Base-by-base conservation (phyloP, 148 eudicot genomes). In the Pharnaceum exiguum region DNA sequence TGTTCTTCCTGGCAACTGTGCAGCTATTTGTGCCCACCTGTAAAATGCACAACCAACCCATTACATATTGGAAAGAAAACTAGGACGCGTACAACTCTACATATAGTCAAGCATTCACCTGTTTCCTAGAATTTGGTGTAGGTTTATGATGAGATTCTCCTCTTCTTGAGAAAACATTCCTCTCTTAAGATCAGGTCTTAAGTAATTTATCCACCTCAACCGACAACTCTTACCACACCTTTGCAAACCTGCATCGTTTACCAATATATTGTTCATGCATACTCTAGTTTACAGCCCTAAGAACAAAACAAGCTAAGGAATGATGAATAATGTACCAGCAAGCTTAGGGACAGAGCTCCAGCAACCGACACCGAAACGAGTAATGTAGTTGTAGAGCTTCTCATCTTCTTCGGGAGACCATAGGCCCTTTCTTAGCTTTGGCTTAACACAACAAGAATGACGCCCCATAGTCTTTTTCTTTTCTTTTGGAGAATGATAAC, bases 21-120 rank as follows among this genome's bases (percentile, higher is more conserved):
- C 71, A 22, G 97, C 85, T 48, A 89, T 89, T 55, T 86, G 90
- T 45, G 97, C 97, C 97, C 97, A 89, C 76, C 97, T 89, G 71
- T 31, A 51, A 5, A 48, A 50, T 46, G 6, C 29, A 12, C 30
- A 11, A 22, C 31, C 39, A 49, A 33, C 39, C 12, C 13, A 13
- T 30, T 45, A 32, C 15, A 64, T 12, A 26, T n/a, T n/a, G 12
- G 3, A 10, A 25, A 23, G 1, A 47, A 3, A 47, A 47, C n/a
- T 11, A 10, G 25, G 3, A n/a, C n/a, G n/a, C 2, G 12, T 23
- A 24, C 0, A 47, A 23, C 6, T 9, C 2, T 25, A 22, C 17
- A 10, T 24, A 12, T 35, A 6, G 12, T 7, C 38, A 48, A 0
- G 2, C 19, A 51, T 11, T 15, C 57, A 88, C 96, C 96, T 84